Conservation (phyloP, 2,329 filamentous ascomycete genomes). For the Cercospora sp. region DNA sequence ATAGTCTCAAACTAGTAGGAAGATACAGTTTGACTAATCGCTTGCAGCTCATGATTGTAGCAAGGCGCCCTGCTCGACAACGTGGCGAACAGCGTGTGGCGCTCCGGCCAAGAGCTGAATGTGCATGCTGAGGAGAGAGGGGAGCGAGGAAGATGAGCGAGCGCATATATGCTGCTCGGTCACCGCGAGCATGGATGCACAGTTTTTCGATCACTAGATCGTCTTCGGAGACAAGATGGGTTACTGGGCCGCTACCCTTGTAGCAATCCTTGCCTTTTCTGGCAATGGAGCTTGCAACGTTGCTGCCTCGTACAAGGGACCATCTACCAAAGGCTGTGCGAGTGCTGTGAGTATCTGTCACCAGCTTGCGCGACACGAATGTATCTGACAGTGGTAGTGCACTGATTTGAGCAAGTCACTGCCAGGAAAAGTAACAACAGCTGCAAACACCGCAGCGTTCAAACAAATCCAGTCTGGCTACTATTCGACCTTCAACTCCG, state of each 20-base stretch:
- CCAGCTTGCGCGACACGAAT: not conserved
- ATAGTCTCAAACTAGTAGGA: not conserved
- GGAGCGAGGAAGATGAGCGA: not conserved
- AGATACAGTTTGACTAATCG: not conserved
- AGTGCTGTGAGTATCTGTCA: not conserved
- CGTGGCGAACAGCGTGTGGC: not conserved
- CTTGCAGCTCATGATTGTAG: not conserved
- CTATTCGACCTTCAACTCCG: constrained; percentile 22
- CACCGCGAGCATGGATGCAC: not conserved
- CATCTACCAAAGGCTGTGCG: not conserved
- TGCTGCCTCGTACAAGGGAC: not conserved
- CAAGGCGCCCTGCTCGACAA: not conserved
- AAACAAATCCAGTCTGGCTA: constrained; percentile 13
- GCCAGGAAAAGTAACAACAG: constrained; percentile 1
- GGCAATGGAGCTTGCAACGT: not conserved
- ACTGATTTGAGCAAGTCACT: not conserved
- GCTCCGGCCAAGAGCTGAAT: not conserved
- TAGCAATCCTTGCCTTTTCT: not conserved
- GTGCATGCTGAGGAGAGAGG: not conserved
- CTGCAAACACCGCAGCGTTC: not conserved
- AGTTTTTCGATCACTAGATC: not conserved
- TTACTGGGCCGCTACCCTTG: not conserved
- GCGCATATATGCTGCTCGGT: not conserved
- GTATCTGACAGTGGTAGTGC: not conserved
- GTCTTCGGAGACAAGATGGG: not conserved